Evolutionary conservation across 108 stramenopile species (phyloP), one percentile per base, ranked within the genome.

Genomic region (Parmales sp.): DNA sequence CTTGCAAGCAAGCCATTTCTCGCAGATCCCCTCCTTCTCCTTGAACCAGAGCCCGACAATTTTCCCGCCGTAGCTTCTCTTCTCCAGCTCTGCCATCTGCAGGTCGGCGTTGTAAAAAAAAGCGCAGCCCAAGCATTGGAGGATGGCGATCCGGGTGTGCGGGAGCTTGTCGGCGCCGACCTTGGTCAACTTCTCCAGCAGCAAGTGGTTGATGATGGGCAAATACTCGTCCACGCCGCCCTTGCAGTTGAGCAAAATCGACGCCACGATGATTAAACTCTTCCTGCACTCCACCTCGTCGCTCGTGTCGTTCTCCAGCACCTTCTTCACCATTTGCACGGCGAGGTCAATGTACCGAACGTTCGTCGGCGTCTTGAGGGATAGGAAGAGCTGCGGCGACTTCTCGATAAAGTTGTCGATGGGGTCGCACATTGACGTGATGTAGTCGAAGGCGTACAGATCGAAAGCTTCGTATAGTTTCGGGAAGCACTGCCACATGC

Each of bases 391-490:
- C 49, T 89, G 79, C 0, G 90, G 83, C 37, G 79, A 90, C 66
- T 94, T 92, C 25, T 78, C 70, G 66, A 98, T 95, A 71, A 90
- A 96, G 71, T 90, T 93, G 69, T 95, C 91, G 39, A 98, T 66
- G 28, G 95, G 93, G 5, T 87, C 89, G 28, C 90, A 88, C 90
- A 98, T 91, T 68, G 93, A 83, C 39, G 88, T 82, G 71, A 96
- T 69, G 66, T 95, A 95, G 70, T 98, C 97, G 72, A 88, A 95
- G 0, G 97, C 97, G 86, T 87, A 98, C 64, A 89, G 79, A 50
- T 96, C 83, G 77, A 94, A 94, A 4, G 94, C 89, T 16, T 80
- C 43, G 68, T 94, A 91, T 13, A 98, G 74, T 38, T 90, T 86
- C 19, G 93, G 92, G 80, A 95, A 98, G 9, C 87, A 80, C 67